Base-by-base conservation (phyloP, 352 stramenopile genomes). In the Plasmopara muralis region DNA sequence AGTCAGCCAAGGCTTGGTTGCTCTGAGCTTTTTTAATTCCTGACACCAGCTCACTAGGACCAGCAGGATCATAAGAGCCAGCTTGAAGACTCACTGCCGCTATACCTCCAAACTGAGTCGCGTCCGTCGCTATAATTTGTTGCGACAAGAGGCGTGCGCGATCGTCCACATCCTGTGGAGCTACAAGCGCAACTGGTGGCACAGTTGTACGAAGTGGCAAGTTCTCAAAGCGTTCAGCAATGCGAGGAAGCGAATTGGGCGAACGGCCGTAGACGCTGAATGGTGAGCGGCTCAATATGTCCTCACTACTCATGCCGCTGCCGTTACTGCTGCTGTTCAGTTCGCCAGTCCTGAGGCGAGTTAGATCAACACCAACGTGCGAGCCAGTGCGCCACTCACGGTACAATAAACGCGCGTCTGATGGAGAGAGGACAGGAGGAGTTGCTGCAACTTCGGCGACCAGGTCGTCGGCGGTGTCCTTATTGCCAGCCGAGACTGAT, bases 21-120 rank as follows among this genome's bases (percentile, higher is more conserved):
- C 80, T 91, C 29, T 70, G 62, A 40, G 80, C 76, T 53, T 89
- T 90, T 57, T 87, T 89, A 53, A 93, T 90, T 34, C 61, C 59
- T 29, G 55, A 55, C 38, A 37, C 30, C 2, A 74, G 57, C 38
- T 67, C 74, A 16, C 30, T 50, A 28, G 41, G 12, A 6, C 16
- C 41, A 41, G 48, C 18, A 20, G 70, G 54, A 47, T 85, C 77
- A 58, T 82, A 87, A 7, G 81, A 92, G 15, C 81, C 81, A 31
- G 69, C 68, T n/a, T 81, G 72, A 3, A 68, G 52, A 29, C 68
- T 76, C 28, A 50, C 44, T 5, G 57, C 50, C 4, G 60, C 59
- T 6, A 16, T 53, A 8, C 25, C 39, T 25, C 40, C 33, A 12
- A 49, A n/a, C 20, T 51, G 39, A 7, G 43, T 50, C 1, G 33